Evolutionary conservation across 345 rosid genomes (phyloP), one percentile per base, ranked within the genome.

Genomic region (Nasturtium officinale): DNA sequence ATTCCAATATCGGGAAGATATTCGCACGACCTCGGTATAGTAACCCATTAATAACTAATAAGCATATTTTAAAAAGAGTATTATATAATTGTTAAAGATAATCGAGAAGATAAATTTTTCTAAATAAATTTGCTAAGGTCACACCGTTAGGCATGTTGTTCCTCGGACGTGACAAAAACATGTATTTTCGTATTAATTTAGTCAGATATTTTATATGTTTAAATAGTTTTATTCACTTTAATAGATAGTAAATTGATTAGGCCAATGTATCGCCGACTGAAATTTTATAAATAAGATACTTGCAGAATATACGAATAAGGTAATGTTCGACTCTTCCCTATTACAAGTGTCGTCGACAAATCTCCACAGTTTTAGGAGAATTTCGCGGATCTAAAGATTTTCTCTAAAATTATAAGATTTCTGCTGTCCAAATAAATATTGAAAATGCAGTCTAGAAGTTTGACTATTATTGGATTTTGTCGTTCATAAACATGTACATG

Each of bases 81-180:
- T 1, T 69, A 33, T 8, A 43, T 18, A 17, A 29, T 45, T 18
- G 55, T 48, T 47, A 59, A 55, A 61, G 54, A 50, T 47, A 52
- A 43, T 54, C 17, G 64, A 16, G 23, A 7, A 42, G 69, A 75
- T 75, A 53, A 42, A 26, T 32, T 52, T 23, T 21, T 23, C 2
- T 23, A 1, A 29, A 9, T 11, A 11, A 29, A 59, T 20, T 9
- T 20, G 12, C 23, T 54, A 53, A 61, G 35, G 70, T 69, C 71
- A 54, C 59, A 37, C 75, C 75, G 63, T 62, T 69, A 25, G 79
- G 79, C 68, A 60, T 78, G 77, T 78, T 78, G 73, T 67, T 78
- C 74, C 72, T 77, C 73, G 73, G 69, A 67, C 73, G 76, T 72
- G 81, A 72, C 79, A 76, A 76, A 65, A 69, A 40, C 74, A 57